Evolutionary conservation across 768 basidiomycete genomes (phyloP).

Genomic region (Coprinopsis sp.): DNA sequence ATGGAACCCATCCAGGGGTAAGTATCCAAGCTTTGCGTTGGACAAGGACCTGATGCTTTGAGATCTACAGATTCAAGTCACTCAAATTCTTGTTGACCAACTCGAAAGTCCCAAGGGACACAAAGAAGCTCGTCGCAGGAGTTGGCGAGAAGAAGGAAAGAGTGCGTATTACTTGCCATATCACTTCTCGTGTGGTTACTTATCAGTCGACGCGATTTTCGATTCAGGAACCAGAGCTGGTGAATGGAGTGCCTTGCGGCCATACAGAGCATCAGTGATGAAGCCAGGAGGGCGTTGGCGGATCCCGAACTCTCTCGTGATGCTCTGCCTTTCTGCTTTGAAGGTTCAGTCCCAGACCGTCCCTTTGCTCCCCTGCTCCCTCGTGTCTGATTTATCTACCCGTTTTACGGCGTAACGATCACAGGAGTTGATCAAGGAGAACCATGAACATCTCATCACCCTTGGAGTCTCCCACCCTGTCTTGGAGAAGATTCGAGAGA

Average conservation of each 20-base stretch:
- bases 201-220: constrained; percentile 9
- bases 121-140: constrained; percentile 90
- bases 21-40: constrained; percentile 23
- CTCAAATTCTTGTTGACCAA: constrained; percentile 88
- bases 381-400: constrained; percentile 12
- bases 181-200: constrained; percentile 4
- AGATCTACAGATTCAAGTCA: constrained; percentile 73
- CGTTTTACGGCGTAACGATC: constrained; percentile 10
- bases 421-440: constrained; percentile 81
- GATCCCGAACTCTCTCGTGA: constrained; percentile 68
- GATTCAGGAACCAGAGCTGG: constrained; percentile 75
- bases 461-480: constrained; percentile 90
- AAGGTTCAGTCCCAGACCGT: constrained; percentile 62
- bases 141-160: constrained; percentile 68
- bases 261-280: constrained; percentile 83
- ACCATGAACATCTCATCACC: constrained; percentile 78
- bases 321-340: constrained; percentile 57
- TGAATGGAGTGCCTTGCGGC: constrained; percentile 70
- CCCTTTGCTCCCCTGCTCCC: constrained; percentile 2
- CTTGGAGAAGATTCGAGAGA: constrained; percentile 76
- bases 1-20: constrained; percentile 87
- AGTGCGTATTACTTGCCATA: constrained; percentile 32
- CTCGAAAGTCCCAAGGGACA: constrained; percentile 89
- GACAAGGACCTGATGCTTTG: neutral
- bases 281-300: constrained; percentile 69